Base-by-base conservation (phyloP, 768 basidiomycete species). In the Hysterangium stoloniferum region DNA sequence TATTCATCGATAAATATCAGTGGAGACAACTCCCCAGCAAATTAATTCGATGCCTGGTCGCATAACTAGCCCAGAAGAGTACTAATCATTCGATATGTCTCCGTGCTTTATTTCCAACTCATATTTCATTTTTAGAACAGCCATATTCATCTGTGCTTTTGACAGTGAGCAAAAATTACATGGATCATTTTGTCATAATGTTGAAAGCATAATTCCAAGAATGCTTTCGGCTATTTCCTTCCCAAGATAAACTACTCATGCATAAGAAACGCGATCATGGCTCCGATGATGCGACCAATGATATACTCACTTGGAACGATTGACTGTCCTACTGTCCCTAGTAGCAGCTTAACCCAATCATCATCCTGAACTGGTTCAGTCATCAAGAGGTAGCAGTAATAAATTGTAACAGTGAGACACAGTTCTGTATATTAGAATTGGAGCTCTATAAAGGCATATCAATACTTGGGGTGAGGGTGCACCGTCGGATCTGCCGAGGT, bases 111-210 rank as follows among this genome's bases (percentile, higher is more conserved):
- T 27, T 3, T 12, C 25, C 35, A 44, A 15, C 55, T 36, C 25
- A 53, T 58, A 9, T 54, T 17, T 31, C 25, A 28, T 45, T 42
- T 43, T 20, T 52, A 89, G 87, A 55, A 88, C 86, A 2, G 79
- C 85, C 0, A 84, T 90, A n/a, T 86, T 78, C 61, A 87, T 90
- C 50, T 90, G 87, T 57, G 81, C 73, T 3, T 68, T 84, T 31
- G 65, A 75, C 57, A 74, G 83, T 82, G 63, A 36, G 63, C 59
- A 37, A 42, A 35, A 25, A 1, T 11, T 42, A 12, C 27, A 28
- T 17, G 0, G 13, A 12, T 22, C 8, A 20, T 12, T 19, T 22
- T 28, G 42, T 31, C 32, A 38, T 44, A 24, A 35, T 38, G 9
- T 32, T 28, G 9, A 17, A 38, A 35, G 4, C 31, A 38, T 41